Base-by-base conservation (phyloP, 2,329 filamentous ascomycete genomes). In the Phaeoacremonium minimum region DNA sequence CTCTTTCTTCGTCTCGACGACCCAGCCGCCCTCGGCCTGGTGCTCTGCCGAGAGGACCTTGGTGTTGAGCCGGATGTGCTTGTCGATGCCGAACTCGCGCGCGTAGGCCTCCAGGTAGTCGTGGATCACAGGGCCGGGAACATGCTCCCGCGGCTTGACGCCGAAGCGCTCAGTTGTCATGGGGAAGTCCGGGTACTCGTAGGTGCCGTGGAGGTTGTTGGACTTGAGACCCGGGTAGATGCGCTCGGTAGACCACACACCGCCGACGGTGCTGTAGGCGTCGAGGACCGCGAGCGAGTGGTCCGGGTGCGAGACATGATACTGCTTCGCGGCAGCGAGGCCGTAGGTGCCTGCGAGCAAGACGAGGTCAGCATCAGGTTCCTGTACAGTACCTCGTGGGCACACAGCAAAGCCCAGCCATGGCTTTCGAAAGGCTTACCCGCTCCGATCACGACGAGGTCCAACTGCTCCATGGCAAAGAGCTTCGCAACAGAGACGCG, bases 121-220 rank as follows among this genome's bases (percentile, higher is more conserved):
- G 42, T 73, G 61, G 20, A 75, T 50, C 5, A 64, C 62, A 7
- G 49, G 42, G 2, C 69, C 73, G 1, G 71, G 62, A 11, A 76
- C 71, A 43, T 73, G 64, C 45, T 73, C 47, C 4, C 63, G 61
- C 0, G 60, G 53, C 30, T 64, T 52, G 16, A 76, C 57, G 2
- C 63, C 64, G 46, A 74, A 80, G 0, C 59, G 66, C 13, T 69
- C 69, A 7, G 62, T 57, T 41, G 71, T 66, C 78, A 90, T 84
- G 15, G 83, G 81, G 41, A 85, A 87, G 48, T 87, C 85, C 1
- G 78, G 77, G 49, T 76, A 88, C 55, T 90, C 83, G 47, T 82
- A 87, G 0, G 77, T 83, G 55, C n/a, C n/a, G n/a, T n/a, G n/a
- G 53, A 86, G 72, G 50, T 88, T 89, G 58, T 91, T 90, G 36